Evolutionary conservation across 208 protist species (phyloP).

Genomic region (Leishmania braziliensis): DNA sequence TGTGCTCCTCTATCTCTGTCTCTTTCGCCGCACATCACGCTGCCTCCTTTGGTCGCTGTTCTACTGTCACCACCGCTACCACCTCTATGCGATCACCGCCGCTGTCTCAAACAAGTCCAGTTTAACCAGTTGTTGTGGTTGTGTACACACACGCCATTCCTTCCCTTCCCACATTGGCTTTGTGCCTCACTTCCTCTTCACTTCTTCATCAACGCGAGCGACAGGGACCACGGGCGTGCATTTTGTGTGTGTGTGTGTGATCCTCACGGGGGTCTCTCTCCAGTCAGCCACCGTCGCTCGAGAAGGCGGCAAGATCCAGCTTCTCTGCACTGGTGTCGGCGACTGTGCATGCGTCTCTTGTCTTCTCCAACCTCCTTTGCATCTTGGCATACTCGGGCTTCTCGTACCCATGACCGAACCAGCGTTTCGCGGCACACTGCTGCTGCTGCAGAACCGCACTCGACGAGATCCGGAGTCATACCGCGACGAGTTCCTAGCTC

Average conservation of each 20-base stretch:
- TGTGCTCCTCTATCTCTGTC: background rate
- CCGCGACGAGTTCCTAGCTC: constrained; percentile 94
- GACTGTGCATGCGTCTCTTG: background rate
- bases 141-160: background rate
- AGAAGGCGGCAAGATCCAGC: background rate
- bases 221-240: background rate
- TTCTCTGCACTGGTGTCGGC: background rate
- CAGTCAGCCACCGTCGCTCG: background rate
- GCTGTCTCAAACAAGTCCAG: background rate
- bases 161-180: background rate
- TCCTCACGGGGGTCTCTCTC: background rate
- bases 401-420: constrained; percentile 52
- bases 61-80: background rate
- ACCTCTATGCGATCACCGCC: background rate
- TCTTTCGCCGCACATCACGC: background rate
- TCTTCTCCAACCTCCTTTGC: background rate
- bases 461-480: constrained; percentile 96
- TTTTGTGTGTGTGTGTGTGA: background rate
- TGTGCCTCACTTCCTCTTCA: background rate
- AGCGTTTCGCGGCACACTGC: constrained; percentile 90
- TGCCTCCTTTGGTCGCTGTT: background rate
- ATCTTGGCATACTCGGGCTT: background rate
- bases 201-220: background rate
- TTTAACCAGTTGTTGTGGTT: background rate
- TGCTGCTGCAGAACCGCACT: constrained; percentile 95